Evolutionary conservation across 169 alveolate genomes (phyloP).

Genomic region (Cryptosporidium sp.): DNA sequence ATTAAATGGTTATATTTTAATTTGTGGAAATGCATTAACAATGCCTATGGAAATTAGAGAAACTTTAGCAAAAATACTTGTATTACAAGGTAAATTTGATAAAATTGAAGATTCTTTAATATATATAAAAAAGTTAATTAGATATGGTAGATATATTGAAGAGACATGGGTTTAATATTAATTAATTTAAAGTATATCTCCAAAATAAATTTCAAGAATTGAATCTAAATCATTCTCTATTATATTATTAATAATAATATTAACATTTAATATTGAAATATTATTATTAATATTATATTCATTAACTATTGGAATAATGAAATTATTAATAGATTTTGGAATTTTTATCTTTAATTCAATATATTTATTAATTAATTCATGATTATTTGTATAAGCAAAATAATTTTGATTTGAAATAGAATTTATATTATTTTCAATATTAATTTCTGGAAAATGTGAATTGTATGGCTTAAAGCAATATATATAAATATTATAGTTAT

Average conservation of each 20-base stretch:
- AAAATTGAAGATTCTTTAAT: constrained; percentile 38
- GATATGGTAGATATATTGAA: constrained; percentile 72
- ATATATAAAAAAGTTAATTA: constrained; percentile 38
- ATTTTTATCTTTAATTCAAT: constrained; percentile 33
- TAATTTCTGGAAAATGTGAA: background rate
- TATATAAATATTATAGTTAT: background rate
- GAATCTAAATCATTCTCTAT: background rate
- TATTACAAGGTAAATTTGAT: constrained; percentile 22
- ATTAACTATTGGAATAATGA: constrained; percentile 4
- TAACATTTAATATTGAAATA: background rate
- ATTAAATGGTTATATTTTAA: constrained; percentile 35
- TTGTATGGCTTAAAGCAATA: constrained; percentile 9
- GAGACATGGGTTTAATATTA: constrained; percentile 54
- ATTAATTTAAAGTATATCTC: background rate
- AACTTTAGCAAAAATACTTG: constrained; percentile 39
- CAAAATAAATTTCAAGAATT: background rate
- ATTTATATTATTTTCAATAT: background rate
- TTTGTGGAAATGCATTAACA: constrained; percentile 72
- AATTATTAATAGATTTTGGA: constrained; percentile 1
- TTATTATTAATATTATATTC: background rate
- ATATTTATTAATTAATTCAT: background rate
- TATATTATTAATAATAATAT: background rate
- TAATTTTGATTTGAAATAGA: constrained; percentile 5
- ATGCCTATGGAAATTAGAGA: constrained; percentile 74
- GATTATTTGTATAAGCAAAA: constrained; percentile 5